These are phyloP conservation scores for Coccinonectria pachysandricola DNA, from an alignment of 2,329 filamentous ascomycete genomes.

Conservation along the genomic window DNA sequence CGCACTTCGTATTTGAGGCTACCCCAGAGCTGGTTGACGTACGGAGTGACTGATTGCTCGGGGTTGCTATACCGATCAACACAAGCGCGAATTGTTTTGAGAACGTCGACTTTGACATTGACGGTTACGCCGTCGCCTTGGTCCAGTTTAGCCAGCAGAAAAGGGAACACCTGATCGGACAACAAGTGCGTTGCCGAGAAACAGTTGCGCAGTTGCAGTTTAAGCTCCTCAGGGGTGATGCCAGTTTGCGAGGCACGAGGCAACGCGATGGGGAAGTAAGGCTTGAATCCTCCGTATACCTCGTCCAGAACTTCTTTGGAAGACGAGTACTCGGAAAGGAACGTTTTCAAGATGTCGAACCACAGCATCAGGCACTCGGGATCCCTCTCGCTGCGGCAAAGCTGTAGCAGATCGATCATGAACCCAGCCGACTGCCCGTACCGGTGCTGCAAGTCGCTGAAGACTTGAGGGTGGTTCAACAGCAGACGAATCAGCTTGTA, in stretches of 20 bases:
- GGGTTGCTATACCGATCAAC: conserved; percentile 38
- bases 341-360: conserved; percentile 39
- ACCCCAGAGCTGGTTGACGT: conserved; percentile 42
- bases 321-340: conserved; percentile 35
- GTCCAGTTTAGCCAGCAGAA: conserved; percentile 46
- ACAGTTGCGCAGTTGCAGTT: conserved; percentile 40
- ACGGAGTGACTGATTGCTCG: conserved; percentile 36
- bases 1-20: conserved; percentile 55
- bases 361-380: conserved; percentile 46
- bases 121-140: conserved; percentile 48
- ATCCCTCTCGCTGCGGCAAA: conserved; percentile 46
- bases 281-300: conserved; percentile 45
- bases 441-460: conserved; percentile 33
- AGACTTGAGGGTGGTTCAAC: conserved; percentile 31
- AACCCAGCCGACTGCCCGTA: conserved; percentile 36
- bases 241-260: conserved; percentile 38
- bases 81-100: conserved; percentile 45
- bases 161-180: conserved; percentile 38
- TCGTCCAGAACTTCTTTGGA: conserved; percentile 36
- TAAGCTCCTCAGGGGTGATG: conserved; percentile 47
- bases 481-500: conserved; percentile 39
- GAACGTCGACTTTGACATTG: conserved; percentile 49
- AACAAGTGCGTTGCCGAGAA: conserved; percentile 41
- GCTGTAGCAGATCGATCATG: conserved; percentile 36
- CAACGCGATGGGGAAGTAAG: conserved; percentile 51